A percentile compares a stretch with the other conserved stretches of the same genome.
phyloP scores from a whole-genome alignment of 345 rosid species.

The Linum tenue region DNA sequence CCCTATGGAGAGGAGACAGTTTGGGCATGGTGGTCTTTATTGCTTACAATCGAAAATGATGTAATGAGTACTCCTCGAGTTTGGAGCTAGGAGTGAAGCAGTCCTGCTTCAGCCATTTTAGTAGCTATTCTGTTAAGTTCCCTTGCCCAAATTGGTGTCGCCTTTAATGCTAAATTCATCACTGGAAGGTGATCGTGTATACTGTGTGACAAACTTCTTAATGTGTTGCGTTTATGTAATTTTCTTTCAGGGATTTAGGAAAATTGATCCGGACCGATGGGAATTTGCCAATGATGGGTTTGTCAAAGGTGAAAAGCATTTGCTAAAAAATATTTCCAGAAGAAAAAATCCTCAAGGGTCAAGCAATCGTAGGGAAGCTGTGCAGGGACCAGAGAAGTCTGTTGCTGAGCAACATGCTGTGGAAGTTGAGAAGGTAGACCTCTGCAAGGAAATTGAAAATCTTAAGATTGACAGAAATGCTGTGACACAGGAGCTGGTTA shows the following conservation, averaged over 20 bases:
- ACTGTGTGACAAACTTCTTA: background rate
- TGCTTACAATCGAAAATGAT: no score
- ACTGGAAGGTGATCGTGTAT: background rate
- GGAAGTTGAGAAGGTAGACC: conserved; percentile 24
- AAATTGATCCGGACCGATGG: conserved; percentile 77
- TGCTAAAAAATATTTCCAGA: conserved; percentile 53
- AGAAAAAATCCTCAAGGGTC: conserved; percentile 56
- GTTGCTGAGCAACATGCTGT: conserved; percentile 18
- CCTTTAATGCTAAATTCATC: background rate
- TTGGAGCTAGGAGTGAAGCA: no score
- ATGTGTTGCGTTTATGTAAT: background rate
- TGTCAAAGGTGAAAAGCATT: conserved; percentile 55
- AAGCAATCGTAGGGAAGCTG: conserved; percentile 33
- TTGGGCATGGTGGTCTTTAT: background rate
- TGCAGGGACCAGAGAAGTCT: conserved; percentile 24
- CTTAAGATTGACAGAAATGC: conserved; percentile 60
- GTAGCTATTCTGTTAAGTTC: no score
- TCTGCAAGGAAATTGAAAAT: conserved; percentile 73
- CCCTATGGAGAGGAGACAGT: background rate
- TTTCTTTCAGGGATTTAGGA: conserved; percentile 70
- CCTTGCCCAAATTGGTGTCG: background rate
- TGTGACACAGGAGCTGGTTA: conserved; percentile 58
- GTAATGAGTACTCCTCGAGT: no score
- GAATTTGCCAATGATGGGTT: conserved; percentile 88
- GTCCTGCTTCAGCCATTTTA: no score